phyloP scores from a whole-genome alignment of 805 yeast genomes.

The Danielia reshetovae region DNA sequence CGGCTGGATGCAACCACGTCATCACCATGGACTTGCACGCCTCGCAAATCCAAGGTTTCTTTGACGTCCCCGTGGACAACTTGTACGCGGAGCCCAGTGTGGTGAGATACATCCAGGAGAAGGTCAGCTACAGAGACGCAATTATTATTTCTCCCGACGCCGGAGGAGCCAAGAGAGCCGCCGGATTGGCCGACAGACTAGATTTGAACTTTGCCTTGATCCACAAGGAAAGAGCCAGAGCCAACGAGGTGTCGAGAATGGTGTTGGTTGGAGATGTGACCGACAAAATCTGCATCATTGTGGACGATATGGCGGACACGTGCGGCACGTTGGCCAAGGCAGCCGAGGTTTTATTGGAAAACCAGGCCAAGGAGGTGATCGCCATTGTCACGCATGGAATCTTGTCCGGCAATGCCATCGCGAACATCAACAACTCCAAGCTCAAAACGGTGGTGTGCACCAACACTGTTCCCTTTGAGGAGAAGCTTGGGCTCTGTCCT shows the following conservation, averaged over 20 bases:
- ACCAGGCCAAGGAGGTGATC: slow-evolving; percentile 67
- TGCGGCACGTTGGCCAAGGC: slow-evolving; percentile 85
- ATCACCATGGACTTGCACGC: slow-evolving; percentile 87
- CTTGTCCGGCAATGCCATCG: slow-evolving; percentile 68
- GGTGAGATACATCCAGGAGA: slow-evolving; percentile 66
- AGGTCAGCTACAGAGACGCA: slow-evolving; percentile 54
- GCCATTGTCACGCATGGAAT: slow-evolving; percentile 85
- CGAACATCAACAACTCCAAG: slow-evolving; percentile 64
- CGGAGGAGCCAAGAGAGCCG: slow-evolving; percentile 90
- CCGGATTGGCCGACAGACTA: slow-evolving; percentile 72
- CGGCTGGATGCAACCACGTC: slow-evolving; percentile 84
- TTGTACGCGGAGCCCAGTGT: slow-evolving; percentile 82
- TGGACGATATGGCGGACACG: slow-evolving; percentile 89
- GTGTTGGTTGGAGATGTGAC: slow-evolving; percentile 82
- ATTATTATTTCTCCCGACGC: slow-evolving; percentile 85
- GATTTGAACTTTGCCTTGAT: slow-evolving; percentile 80
- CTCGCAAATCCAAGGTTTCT: slow-evolving; percentile 85
- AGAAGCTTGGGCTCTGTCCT: slow-evolving; percentile 54
- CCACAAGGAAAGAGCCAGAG: slow-evolving; percentile 79
- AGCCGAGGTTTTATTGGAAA: slow-evolving; percentile 66
- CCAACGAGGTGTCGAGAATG: slow-evolving; percentile 82
- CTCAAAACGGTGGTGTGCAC: slow-evolving; percentile 72
- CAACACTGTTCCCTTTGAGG: slow-evolving; percentile 74
- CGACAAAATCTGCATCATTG: slow-evolving; percentile 69
- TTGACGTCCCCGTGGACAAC: slow-evolving; percentile 79